Conservation (phyloP, 768 basidiomycete species). For the Neoboletus subvelutipes region DNA sequence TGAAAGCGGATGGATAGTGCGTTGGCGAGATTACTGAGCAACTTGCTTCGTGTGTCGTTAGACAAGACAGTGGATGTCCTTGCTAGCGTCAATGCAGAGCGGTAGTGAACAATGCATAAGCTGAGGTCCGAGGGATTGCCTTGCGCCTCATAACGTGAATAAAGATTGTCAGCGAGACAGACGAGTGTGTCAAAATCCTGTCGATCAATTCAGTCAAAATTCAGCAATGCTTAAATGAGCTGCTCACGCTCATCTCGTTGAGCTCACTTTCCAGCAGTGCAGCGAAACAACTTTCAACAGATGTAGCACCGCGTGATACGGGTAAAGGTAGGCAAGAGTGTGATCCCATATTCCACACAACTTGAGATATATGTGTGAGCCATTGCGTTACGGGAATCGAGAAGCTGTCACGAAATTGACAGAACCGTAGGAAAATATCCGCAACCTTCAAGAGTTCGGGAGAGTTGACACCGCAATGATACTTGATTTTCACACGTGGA, state of each 20-base stretch:
- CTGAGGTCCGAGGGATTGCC: slow-evolving; percentile 25
- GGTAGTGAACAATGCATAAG: slow-evolving; percentile 27
- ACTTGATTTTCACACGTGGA: not conserved
- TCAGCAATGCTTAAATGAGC: not conserved
- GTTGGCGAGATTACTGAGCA: slow-evolving; percentile 30
- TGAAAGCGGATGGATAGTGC: slow-evolving; percentile 29
- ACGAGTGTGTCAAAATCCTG: slow-evolving; percentile 27
- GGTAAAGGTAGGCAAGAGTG: slow-evolving; percentile 4
- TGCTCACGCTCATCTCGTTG: slow-evolving; percentile 21
- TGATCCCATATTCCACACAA: not conserved
- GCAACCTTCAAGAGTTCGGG: not conserved
- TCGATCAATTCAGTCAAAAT: not conserved
- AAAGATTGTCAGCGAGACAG: slow-evolving; percentile 25
- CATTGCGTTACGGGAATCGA: slow-evolving; percentile 6
- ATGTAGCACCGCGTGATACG: not conserved
- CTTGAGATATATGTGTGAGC: slow-evolving; percentile 18
- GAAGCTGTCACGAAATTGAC: slow-evolving; percentile 15
- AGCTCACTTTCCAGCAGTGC: not conserved
- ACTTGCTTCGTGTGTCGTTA: slow-evolving; percentile 22
- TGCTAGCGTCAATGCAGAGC: slow-evolving; percentile 27
- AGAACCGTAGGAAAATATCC: slow-evolving; percentile 9
- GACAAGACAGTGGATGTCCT: slow-evolving; percentile 17
- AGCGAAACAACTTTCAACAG: not conserved
- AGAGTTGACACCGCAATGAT: slow-evolving; percentile 3
- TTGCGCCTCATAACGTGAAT: slow-evolving; percentile 22